These are phyloP conservation scores for Pilobolus umbonatus DNA, from an alignment of 192 early-diverging fungal genomes.

Conservation along the genomic window DNA sequence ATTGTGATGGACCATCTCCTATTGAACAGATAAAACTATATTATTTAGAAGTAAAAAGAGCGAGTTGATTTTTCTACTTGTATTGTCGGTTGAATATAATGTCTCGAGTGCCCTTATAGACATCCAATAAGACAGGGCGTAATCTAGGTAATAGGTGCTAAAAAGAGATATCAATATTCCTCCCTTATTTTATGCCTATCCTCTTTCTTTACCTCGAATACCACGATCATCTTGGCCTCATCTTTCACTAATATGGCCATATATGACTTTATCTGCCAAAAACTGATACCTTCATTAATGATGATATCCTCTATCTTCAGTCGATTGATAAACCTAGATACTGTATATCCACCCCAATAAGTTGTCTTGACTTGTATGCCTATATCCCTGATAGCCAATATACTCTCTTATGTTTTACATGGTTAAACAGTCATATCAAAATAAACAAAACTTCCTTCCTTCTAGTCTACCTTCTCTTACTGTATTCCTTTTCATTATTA, in stretches of 20 bases:
- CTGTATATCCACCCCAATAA: slow-evolving; percentile 43
- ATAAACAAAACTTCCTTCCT: not conserved
- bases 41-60: not conserved
- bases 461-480: slow-evolving; percentile 30
- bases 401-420: slow-evolving; percentile 44
- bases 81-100: slow-evolving; percentile 43
- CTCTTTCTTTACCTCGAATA: slow-evolving; percentile 53
- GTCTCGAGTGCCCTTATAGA: slow-evolving; percentile 47
- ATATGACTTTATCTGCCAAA: slow-evolving; percentile 68
- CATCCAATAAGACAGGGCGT: slow-evolving; percentile 39
- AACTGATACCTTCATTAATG: slow-evolving; percentile 74
- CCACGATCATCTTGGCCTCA: slow-evolving; percentile 58
- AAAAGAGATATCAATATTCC: not conserved
- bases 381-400: slow-evolving; percentile 62
- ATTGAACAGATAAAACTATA: not conserved
- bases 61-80: not conserved
- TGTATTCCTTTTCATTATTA: slow-evolving; percentile 28
- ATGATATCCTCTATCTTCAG: slow-evolving; percentile 61
- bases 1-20: not conserved
- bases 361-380: slow-evolving; percentile 64
- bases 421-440: not conserved
- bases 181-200: not conserved
- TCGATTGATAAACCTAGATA: slow-evolving; percentile 58
- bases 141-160: slow-evolving; percentile 49
- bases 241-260: slow-evolving; percentile 63